A percentile compares a stretch with the other conserved stretches of the same genome.
These are phyloP conservation scores for Podospora didyma DNA, from an alignment of 495 filamentous ascomycete genomes.

Conservation along the genomic window DNA sequence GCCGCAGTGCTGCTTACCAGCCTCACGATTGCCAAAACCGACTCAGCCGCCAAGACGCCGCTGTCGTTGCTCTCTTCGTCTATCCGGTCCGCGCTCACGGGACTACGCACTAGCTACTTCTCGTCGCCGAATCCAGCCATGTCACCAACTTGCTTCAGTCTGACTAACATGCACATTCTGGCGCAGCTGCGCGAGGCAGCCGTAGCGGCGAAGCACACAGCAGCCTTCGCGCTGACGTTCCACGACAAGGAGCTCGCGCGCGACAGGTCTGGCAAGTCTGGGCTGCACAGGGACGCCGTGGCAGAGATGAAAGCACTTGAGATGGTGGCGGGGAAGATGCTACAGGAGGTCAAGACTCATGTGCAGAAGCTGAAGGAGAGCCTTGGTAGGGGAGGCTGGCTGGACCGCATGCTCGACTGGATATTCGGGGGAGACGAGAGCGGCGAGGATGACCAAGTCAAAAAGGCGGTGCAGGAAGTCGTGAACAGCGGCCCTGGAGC, in stretches of 20 bases:
- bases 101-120: slow-evolving; percentile 22
- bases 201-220: slow-evolving; percentile 29
- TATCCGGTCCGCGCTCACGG: slow-evolving; percentile 14
- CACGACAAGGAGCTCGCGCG: slow-evolving; percentile 34
- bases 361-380: slow-evolving; percentile 28
- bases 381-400: slow-evolving; percentile 36
- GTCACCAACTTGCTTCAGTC: not conserved
- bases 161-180: slow-evolving; percentile 24
- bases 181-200: slow-evolving; percentile 35
- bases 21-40: slow-evolving; percentile 19
- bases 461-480: slow-evolving; percentile 18
- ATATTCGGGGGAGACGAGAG: slow-evolving; percentile 14
- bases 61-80: slow-evolving; percentile 11
- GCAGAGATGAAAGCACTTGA: slow-evolving; percentile 35
- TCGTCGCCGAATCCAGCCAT: slow-evolving; percentile 5
- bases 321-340: slow-evolving; percentile 19
- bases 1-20: slow-evolving; percentile 18
- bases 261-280: slow-evolving; percentile 34
- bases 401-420: slow-evolving; percentile 30
- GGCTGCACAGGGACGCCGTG: slow-evolving; percentile 30
- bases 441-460: slow-evolving; percentile 15
- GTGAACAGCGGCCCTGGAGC: slow-evolving; percentile 23
- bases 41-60: slow-evolving; percentile 9
- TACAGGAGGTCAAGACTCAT: slow-evolving; percentile 28
- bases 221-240: slow-evolving; percentile 26